Evolutionary conservation across 345 rosid genomes (phyloP).

Genomic region (Camelina laxa): DNA sequence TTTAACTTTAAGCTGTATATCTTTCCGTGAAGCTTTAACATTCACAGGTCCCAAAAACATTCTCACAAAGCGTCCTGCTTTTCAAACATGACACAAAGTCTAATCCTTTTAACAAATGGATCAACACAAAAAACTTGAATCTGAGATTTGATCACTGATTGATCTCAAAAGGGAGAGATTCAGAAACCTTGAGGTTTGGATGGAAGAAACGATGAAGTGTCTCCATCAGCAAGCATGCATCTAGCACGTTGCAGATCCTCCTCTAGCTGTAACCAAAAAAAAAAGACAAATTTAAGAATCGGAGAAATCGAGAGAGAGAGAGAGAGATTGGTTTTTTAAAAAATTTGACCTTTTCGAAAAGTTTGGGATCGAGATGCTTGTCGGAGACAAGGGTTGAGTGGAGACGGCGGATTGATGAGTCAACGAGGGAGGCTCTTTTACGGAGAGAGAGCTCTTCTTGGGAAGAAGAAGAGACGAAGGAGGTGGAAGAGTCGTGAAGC

Average conservation of each 20-base stretch:
- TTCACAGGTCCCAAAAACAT: slow-evolving; percentile 96
- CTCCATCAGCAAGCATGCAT: slow-evolving; percentile 77
- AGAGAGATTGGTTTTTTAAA: neutral
- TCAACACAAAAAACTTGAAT: neutral
- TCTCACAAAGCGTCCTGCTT: slow-evolving; percentile 69
- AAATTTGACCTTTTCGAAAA: slow-evolving; percentile 62
- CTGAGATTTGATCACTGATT: slow-evolving; percentile 9
- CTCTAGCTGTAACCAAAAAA: slow-evolving; percentile 54
- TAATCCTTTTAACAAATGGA: slow-evolving; percentile 6
- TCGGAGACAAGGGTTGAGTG: slow-evolving; percentile 51
- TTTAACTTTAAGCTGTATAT: slow-evolving; percentile 92
- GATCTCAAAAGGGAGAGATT: neutral
- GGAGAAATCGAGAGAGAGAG: neutral
- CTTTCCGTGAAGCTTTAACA: slow-evolving; percentile 87
- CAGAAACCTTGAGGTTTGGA: slow-evolving; percentile 64
- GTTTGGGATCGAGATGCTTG: slow-evolving; percentile 56
- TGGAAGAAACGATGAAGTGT: slow-evolving; percentile 84
- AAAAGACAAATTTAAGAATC: neutral
- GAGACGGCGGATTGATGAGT: slow-evolving; percentile 74
- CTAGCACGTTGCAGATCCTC: slow-evolving; percentile 83
- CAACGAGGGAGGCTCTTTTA: slow-evolving; percentile 69
- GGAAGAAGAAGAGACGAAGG: slow-evolving; percentile 56
- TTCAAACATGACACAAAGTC: neutral
- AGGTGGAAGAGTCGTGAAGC: slow-evolving; percentile 76
- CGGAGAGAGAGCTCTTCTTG: slow-evolving; percentile 78